Evolutionary conservation across 202 grass and related monocot genomes (phyloP).

Genomic region (Saccharum hybrid): DNA sequence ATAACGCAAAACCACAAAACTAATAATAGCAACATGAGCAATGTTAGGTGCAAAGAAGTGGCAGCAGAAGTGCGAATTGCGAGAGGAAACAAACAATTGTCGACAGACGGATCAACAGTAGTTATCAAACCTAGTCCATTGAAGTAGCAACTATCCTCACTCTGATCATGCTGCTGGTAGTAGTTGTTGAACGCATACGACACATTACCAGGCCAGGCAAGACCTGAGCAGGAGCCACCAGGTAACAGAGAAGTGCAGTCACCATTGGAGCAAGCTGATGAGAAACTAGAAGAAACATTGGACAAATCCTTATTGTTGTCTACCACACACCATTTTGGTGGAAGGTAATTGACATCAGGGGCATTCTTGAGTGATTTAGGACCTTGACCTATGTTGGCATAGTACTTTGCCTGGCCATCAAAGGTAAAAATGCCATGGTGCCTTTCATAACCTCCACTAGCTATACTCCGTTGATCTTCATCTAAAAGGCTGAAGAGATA

Average conservation of each 20-base stretch:
- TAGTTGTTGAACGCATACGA: conserved; percentile 93
- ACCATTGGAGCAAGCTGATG: conserved; percentile 66
- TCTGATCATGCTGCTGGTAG: conserved; percentile 88
- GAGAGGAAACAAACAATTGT: conserved; percentile 73
- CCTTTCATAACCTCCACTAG: conserved; percentile 69
- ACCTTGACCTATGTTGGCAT: conserved; percentile 83
- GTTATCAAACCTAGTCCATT: conserved; percentile 78
- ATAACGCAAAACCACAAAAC: conserved; percentile 24
- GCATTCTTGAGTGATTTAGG: conserved; percentile 65
- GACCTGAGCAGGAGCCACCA: conserved; percentile 73
- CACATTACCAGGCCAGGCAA: conserved; percentile 86
- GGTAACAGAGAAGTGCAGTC: conserved; percentile 78
- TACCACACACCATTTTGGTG: conserved; percentile 86
- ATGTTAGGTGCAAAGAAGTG: conserved; percentile 43
- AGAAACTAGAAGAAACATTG: conserved; percentile 64
- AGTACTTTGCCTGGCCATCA: conserved; percentile 89
- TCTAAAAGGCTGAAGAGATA: conserved; percentile 85
- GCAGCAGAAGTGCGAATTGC: conserved; percentile 60
- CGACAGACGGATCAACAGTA: conserved; percentile 84
- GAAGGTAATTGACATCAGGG: conserved; percentile 72
- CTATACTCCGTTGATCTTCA: conserved; percentile 65
- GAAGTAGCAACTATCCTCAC: conserved; percentile 75
- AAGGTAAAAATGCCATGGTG: conserved; percentile 92
- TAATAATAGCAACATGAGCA: conserved; percentile 24
- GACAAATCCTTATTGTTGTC: conserved; percentile 81